Evolutionary conservation across 2,329 filamentous ascomycete species (phyloP).

Genomic region (Verticillium klebahnii): DNA sequence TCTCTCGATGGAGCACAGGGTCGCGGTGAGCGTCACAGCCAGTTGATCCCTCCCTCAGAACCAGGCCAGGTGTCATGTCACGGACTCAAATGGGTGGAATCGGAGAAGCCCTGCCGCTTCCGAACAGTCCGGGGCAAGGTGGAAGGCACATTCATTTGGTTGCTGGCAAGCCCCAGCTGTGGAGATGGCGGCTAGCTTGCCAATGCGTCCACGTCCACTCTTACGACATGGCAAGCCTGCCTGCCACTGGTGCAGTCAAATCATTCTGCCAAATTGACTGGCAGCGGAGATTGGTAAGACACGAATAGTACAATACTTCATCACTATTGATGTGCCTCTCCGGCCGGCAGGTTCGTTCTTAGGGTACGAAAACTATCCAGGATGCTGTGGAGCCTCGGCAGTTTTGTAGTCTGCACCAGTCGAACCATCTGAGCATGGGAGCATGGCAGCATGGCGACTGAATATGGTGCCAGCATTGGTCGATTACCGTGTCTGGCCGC

Average conservation of each 20-base stretch:
- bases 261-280: neutral
- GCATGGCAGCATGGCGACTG: neutral
- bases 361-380: neutral
- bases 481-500: neutral
- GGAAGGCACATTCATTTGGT: neutral
- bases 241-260: neutral
- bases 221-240: neutral
- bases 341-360: neutral
- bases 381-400: neutral
- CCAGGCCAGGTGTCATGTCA: neutral
- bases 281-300: neutral
- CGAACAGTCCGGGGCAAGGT: neutral
- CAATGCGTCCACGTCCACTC: neutral
- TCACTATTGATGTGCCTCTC: neutral
- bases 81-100: neutral
- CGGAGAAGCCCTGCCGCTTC: neutral
- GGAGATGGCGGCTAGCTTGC: neutral
- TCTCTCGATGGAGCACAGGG: neutral
- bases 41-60: neutral
- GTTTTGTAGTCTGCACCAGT: neutral
- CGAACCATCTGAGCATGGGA: neutral
- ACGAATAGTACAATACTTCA: neutral
- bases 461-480: neutral
- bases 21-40: too few relatives aligned
- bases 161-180: neutral